Base-by-base conservation (phyloP, 495 filamentous ascomycete genomes). In the Cercophora newfieldiana region DNA sequence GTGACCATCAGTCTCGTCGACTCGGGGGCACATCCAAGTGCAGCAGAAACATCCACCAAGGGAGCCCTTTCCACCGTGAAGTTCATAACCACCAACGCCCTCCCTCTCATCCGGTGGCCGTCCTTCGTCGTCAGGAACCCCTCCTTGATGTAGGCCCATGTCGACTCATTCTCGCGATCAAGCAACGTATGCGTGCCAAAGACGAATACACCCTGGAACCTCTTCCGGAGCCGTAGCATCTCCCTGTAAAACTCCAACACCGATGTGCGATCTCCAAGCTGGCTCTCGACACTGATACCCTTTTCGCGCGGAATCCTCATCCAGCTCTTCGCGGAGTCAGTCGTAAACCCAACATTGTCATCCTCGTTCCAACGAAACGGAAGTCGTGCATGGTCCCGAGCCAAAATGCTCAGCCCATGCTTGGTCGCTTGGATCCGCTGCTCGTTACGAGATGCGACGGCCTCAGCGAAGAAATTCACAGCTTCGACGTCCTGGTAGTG, bases 401-500 rank as follows among this genome's bases (percentile, higher is more conserved):
- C 69, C 60, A 85, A 58, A 72, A 86, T 74, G 69, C 90, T 70
- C 78, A 90, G 71, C 69, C 80, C 67, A 72, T 85, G 61, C 82
- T 86, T 74, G 72, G 88, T 75, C 75, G 86, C 59, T 55, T 81
- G 57, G 72, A 88, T 63, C 82, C 78, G 69, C 76, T 86, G 61
- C 73, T 66, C 48, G 61, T 67, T 77, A 37, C 71, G 66, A 28
- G 61, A 57, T 1, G 69, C 68, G 10, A 74, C 69, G 47, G 72
- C 63, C n/a, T 76, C 65, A 71, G 81, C 73, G 29, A 86, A 90
- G 61, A 88, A 88, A 67, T 88, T 90, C 3, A 87, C 72, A 30
- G 85, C 85, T 67, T 91, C 90, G 59, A 92, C 82, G 68, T 93
- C 91, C 68, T 88, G 86, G 75, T 89, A 92, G 61, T 91, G 84